Percentiles rank a stretch among this genome's conserved stretches.
phyloP scores from a whole-genome alignment of 2,329 filamentous ascomycete species.

The Fusarium newnesense region DNA sequence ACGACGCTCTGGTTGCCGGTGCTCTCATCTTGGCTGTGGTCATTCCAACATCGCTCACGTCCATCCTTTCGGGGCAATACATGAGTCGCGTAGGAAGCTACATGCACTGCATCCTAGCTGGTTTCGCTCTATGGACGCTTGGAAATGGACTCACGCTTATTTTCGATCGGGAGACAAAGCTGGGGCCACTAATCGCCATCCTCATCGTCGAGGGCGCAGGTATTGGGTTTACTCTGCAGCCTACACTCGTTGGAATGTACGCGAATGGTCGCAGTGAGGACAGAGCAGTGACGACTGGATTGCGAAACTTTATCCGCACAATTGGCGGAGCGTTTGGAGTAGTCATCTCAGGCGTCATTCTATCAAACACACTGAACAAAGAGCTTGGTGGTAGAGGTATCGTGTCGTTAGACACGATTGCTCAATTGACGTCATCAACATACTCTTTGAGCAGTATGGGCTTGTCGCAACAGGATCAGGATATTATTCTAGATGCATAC shows the following conservation, averaged over 20 bases:
- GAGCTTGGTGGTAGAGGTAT: background rate
- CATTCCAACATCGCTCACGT: background rate
- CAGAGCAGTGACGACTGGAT: background rate
- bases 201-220: background rate
- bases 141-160: background rate
- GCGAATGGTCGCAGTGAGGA: background rate
- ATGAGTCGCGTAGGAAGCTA: background rate
- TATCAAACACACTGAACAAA: background rate
- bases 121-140: constrained; percentile 3
- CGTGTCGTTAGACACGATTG: background rate
- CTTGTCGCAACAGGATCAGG: background rate
- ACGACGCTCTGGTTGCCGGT: background rate
- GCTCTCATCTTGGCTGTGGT: background rate
- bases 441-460: background rate
- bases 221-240: background rate
- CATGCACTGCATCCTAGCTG: background rate
- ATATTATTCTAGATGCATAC: background rate
- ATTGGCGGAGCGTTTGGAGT: constrained; percentile 12
- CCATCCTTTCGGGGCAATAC: background rate
- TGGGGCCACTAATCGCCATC: background rate
- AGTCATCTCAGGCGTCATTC: background rate
- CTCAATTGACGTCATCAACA: background rate
- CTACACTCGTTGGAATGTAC: background rate
- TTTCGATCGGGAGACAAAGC: background rate
- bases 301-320: constrained; percentile 1